A percentile compares a stretch with the other conserved stretches of the same genome.
Conservation (phyloP, 23 red algal genomes). For the Gracilariopsis chorda region DNA sequence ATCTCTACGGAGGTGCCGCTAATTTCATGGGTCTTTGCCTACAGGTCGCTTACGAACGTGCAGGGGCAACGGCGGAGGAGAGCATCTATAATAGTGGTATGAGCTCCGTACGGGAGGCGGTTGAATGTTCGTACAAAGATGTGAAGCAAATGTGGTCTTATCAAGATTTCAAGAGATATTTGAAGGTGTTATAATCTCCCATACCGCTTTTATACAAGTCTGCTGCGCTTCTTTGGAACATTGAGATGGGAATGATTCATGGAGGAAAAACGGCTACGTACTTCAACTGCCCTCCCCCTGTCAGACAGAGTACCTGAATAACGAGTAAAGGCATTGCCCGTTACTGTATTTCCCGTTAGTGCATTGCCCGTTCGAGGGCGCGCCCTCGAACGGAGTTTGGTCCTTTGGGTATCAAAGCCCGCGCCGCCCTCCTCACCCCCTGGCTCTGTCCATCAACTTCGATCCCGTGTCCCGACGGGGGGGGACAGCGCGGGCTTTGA, state of each 20-base stretch:
- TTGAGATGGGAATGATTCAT: not conserved
- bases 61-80: not conserved
- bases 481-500: too few relatives aligned
- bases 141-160: slow-evolving; percentile 16
- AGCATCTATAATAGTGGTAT: not conserved
- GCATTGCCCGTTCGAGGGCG: not conserved
- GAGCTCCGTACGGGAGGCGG: not conserved
- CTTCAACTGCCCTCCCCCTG: not conserved
- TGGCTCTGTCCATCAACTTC: too few relatives aligned
- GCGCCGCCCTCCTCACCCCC: too few relatives aligned
- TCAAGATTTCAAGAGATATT: not conserved
- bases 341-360: not conserved
- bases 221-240: not conserved
- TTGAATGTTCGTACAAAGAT: slow-evolving; percentile 29
- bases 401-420: too few relatives aligned
- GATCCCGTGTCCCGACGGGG: too few relatives aligned
- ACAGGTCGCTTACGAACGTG: not conserved
- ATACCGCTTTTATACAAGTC: not conserved
- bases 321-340: not conserved
- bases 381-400: too few relatives aligned
- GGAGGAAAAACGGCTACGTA: not conserved
- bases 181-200: not conserved
- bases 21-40: slow-evolving; percentile 1
- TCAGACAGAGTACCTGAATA: not conserved
- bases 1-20: slow-evolving; percentile 21